Evolutionary conservation across 305 asterid genomes (phyloP).

Genomic region (Solanum hybrid): DNA sequence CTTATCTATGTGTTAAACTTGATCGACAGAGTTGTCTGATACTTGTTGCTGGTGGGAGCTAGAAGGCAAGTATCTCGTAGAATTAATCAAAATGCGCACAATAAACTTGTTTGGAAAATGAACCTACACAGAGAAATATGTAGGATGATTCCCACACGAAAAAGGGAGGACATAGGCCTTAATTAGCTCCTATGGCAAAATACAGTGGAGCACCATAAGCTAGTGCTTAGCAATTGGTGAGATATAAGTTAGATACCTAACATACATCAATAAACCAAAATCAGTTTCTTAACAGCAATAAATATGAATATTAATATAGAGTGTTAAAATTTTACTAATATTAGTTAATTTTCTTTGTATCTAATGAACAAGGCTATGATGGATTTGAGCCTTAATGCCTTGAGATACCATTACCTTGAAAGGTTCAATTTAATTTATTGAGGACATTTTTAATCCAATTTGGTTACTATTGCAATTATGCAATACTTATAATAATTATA

Average conservation of each 20-base stretch:
- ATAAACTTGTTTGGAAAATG: too few relatives aligned
- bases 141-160: background rate
- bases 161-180: background rate
- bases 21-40: too few relatives aligned
- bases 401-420: background rate
- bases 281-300: too few relatives aligned
- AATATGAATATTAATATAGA: background rate
- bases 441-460: background rate
- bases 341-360: background rate
- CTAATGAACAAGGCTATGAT: background rate
- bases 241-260: background rate
- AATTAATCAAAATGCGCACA: too few relatives aligned
- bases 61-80: background rate
- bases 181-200: background rate
- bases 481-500: background rate
- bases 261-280: background rate
- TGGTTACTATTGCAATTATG: background rate
- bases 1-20: background rate
- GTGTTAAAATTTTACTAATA: background rate
- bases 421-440: background rate
- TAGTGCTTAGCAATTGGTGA: background rate
- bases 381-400: background rate
- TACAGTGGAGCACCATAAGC: background rate
- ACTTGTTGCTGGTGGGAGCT: too few relatives aligned
- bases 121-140: background rate